phyloP scores from a whole-genome alignment of 2,329 filamentous ascomycete species.

The Fusarium chlamydosporum region DNA sequence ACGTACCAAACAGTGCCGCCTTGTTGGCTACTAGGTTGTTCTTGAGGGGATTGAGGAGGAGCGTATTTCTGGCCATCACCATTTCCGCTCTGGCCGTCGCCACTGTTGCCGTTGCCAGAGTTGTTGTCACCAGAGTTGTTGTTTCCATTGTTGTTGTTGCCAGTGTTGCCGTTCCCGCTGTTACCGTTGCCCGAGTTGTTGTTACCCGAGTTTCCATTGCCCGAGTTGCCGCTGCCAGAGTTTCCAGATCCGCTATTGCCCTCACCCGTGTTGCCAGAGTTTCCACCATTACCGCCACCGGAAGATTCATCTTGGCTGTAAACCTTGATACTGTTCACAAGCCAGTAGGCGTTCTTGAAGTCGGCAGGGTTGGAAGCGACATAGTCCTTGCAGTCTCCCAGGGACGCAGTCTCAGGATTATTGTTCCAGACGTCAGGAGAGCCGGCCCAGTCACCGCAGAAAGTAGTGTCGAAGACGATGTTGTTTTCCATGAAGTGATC shows the following conservation, averaged over 20 bases:
- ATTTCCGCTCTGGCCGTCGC: constrained; percentile 8
- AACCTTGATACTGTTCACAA: constrained; percentile 78
- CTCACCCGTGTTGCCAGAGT: constrained; percentile 2
- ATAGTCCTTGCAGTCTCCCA: constrained; percentile 79
- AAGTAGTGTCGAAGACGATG: constrained; percentile 85
- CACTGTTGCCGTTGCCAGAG: constrained; percentile 13
- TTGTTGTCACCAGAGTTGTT: constrained; percentile 4
- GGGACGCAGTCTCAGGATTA: constrained; percentile 69
- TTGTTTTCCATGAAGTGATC: constrained; percentile 78
- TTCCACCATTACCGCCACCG: constrained; percentile 5
- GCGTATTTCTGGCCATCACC: neutral
- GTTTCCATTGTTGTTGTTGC: constrained; percentile 19
- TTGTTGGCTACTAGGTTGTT: constrained; percentile 7
- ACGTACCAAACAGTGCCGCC: constrained; percentile 5
- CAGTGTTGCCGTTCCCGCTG: constrained; percentile 12
- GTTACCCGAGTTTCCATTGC: constrained; percentile 3
- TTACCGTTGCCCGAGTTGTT: constrained; percentile 1
- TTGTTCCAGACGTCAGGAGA: constrained; percentile 68
- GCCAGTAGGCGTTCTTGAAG: constrained; percentile 83
- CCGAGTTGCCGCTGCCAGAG: neutral
- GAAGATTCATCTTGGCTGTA: constrained; percentile 56
- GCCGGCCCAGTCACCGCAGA: constrained; percentile 92
- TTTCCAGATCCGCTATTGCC: constrained; percentile 9
- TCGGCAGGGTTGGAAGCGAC: constrained; percentile 78
- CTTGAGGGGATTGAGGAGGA: neutral